phyloP scores from a whole-genome alignment of 2,329 filamentous ascomycete species.

The Sporothrix schenckii region DNA sequence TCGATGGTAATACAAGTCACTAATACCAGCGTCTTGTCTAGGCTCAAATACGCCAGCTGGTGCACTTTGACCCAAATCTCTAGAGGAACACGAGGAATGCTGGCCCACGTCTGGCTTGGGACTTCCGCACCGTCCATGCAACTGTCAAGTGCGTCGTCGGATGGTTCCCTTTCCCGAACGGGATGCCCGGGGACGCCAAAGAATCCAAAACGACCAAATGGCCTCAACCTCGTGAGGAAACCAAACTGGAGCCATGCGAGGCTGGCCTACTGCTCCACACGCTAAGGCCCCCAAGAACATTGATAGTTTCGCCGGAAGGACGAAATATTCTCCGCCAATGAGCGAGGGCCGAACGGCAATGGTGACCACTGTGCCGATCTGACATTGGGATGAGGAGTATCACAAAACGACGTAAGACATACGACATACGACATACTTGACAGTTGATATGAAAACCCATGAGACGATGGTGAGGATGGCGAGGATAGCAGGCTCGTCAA shows the following conservation, averaged over 20 bases:
- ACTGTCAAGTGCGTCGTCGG: constrained; percentile 3
- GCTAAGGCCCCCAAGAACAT: constrained; percentile 27
- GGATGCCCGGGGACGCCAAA: neutral
- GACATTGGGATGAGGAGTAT: constrained; percentile 1
- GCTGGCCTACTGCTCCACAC: constrained; percentile 32
- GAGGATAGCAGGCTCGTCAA: neutral
- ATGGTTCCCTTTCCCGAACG: constrained; percentile 1
- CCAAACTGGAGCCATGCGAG: constrained; percentile 17
- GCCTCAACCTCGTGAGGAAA: neutral
- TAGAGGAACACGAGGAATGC: neutral
- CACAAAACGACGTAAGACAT: neutral
- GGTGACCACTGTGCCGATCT: constrained; percentile 18
- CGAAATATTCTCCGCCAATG: constrained; percentile 36
- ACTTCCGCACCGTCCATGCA: neutral
- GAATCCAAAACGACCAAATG: constrained; percentile 11
- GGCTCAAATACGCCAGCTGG: neutral
- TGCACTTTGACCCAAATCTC: neutral
- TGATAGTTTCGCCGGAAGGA: constrained; percentile 30
- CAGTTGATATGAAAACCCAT: neutral
- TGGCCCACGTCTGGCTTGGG: neutral
- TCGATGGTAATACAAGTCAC: neutral
- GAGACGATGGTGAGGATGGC: neutral
- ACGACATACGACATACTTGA: neutral
- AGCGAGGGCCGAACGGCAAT: neutral
- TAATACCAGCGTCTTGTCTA: neutral